These are phyloP conservation scores for Ustilago loliicola DNA, from an alignment of 1,284 basidiomycete genomes.

Conservation along the genomic window DNA sequence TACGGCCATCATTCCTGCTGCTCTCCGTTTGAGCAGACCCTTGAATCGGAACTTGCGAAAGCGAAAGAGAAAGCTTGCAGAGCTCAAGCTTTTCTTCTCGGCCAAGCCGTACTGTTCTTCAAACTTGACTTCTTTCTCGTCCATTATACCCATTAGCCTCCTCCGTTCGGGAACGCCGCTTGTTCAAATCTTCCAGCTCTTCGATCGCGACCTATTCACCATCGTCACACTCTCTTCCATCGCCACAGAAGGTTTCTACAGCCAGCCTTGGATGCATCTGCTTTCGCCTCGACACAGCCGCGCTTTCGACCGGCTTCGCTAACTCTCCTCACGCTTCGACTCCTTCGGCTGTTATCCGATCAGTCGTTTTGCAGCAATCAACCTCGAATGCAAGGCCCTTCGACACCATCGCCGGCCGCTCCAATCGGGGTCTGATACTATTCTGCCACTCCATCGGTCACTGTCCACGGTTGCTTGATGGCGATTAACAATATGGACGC, in stretches of 20 bases:
- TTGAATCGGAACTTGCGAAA: neutral
- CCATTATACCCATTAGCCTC: too few species aligned
- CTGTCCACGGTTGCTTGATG: neutral
- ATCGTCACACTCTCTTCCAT: neutral
- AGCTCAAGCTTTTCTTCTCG: too few species aligned
- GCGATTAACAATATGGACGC: neutral
- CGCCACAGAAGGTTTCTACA: too few species aligned
- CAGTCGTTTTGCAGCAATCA: neutral
- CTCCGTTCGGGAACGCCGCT: too few species aligned
- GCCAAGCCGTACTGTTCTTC: too few species aligned
- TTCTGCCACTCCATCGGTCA: neutral
- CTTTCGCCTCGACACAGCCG: too few species aligned
- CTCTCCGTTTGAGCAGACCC: too few species aligned
- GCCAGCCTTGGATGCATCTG: too few species aligned
- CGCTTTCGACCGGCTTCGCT: neutral
- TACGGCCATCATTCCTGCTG: neutral
- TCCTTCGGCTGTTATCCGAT: too few species aligned
- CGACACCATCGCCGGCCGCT: neutral
- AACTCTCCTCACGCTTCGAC: neutral
- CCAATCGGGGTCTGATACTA: neutral
- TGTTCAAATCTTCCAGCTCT: too few species aligned
- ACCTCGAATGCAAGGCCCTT: neutral
- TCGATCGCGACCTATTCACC: neutral
- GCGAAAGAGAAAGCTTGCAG: neutral
- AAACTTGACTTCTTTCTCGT: too few species aligned